A percentile compares a stretch with the other conserved stretches of the same genome.
These are phyloP conservation scores for Fusarium buharicum DNA, from an alignment of 2,329 filamentous ascomycete genomes.

Conservation along the genomic window DNA sequence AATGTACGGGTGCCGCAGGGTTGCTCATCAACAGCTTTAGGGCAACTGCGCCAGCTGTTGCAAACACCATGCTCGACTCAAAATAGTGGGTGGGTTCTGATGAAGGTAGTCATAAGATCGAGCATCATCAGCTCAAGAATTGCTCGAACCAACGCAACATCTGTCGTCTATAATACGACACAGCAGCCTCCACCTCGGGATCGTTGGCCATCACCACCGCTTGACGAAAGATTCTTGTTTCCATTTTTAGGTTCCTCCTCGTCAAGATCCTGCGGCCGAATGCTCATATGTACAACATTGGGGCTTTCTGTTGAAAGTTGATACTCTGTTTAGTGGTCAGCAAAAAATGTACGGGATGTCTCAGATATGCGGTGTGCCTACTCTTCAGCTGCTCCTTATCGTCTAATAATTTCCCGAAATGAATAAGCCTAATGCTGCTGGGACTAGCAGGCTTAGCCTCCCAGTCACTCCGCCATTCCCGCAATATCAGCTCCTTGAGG, in stretches of 20 bases:
- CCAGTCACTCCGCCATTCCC: constrained; percentile 95
- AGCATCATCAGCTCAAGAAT: constrained; percentile 8
- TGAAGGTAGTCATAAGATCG: constrained; percentile 8
- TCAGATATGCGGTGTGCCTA: constrained; percentile 56
- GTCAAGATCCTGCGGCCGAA: constrained; percentile 86
- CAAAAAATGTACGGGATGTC: not conserved
- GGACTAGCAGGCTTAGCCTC: constrained; percentile 86
- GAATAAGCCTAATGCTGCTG: constrained; percentile 89
- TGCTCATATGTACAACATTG: constrained; percentile 95
- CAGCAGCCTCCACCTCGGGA: constrained; percentile 60
- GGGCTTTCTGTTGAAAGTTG: constrained; percentile 77
- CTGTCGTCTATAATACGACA: constrained; percentile 58
- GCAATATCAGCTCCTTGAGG: constrained; percentile 90
- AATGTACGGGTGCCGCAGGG: constrained; percentile 23
- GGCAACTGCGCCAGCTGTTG: constrained; percentile 8
- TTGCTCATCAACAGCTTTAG: constrained; percentile 5
- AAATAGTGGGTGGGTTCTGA: constrained; percentile 9
- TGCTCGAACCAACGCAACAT: constrained; percentile 10
- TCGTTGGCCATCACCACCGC: constrained; percentile 54
- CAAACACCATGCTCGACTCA: constrained; percentile 8
- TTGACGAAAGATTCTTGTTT: constrained; percentile 61
- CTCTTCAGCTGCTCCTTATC: constrained; percentile 88
- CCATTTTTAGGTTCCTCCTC: constrained; percentile 79
- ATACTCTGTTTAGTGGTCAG: constrained; percentile 71
- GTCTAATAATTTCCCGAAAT: constrained; percentile 89